phyloP scores from a whole-genome alignment of 768 basidiomycete genomes.

The Tephrocybe sp. region DNA sequence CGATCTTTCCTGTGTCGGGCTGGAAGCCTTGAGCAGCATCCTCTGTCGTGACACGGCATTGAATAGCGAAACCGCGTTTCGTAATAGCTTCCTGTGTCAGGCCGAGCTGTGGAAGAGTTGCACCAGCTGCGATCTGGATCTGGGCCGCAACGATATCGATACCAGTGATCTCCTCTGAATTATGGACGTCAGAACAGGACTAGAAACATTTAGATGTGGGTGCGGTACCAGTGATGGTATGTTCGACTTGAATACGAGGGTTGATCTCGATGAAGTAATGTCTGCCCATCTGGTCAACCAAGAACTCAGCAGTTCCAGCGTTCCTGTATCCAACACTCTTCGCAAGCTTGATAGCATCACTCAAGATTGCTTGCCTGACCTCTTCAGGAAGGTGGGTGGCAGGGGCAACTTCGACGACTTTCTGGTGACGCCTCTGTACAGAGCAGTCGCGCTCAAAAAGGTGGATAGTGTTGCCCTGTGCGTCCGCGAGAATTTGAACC shows the following conservation, averaged over 20 bases:
- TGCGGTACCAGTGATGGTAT: constrained; percentile 92
- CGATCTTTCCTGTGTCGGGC: constrained; percentile 98
- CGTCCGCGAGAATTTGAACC: constrained; percentile 93
- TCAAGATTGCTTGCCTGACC: constrained; percentile 81
- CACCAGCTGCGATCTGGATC: constrained; percentile 99
- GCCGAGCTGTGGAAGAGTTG: constrained; percentile 92
- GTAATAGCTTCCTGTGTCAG: constrained; percentile 94
- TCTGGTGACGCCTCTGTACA: constrained; percentile 96
- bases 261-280: constrained; percentile 99
- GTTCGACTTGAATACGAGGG: constrained; percentile 99
- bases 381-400: constrained; percentile 93
- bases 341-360: constrained; percentile 92
- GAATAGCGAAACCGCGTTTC: constrained; percentile 96
- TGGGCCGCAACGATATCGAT: constrained; percentile 99
- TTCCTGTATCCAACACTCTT: constrained; percentile 94
- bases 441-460: constrained; percentile 99
- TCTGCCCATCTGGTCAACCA: constrained; percentile 94
- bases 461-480: constrained; percentile 91
- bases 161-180: constrained; percentile 95
- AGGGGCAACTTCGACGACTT: constrained; percentile 98
- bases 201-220: constrained; percentile 10
- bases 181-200: not conserved
- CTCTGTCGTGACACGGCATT: constrained; percentile 98
- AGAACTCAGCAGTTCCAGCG: constrained; percentile 97
- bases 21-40: constrained; percentile 92